Evolutionary conservation across 306 rosid genomes (phyloP), one percentile per base, ranked within the genome.

Genomic region (Luffa aegyptiaca): DNA sequence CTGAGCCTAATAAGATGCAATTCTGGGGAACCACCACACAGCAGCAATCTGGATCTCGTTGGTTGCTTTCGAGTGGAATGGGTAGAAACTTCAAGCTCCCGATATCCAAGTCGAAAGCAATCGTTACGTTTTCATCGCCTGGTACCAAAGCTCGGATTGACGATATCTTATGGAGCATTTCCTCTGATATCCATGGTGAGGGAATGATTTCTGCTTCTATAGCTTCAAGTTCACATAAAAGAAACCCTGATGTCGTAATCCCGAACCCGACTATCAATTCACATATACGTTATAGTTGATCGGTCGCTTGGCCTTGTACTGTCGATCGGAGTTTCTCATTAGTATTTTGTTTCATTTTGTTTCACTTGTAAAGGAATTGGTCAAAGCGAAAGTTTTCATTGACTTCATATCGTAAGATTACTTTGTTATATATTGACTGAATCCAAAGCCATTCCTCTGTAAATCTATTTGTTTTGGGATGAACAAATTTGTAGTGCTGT

Each of bases 91-190:
- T 8, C 72, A 81, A 87, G 74, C 84, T 77, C 75, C 86, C 90
- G 64, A 56, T 80, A 78, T 87, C 93, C 3, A 86, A 86, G 72
- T 85, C 90, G 2, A 88, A 59, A 42, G 87, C 85, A 49, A 79
- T 91, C 8, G 88, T 88, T 70, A 82, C 66, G 74, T 79, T 86
- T 61, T 80, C 88, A 4, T 70, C 87, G 1, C 45, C 26, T 51
- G 78, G 76, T 65, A 62, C 85, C 31, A 85, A 84, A 82, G n/a
- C 70, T 76, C 82, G 59, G 74, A 75, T 36, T 16, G 84, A 77
- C 55, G 91, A 91, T 74, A 81, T 84, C 42, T 52, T 91, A 21
- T 93, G 98, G 95, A 93, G 93, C 90, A 80, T 93, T 81, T 88
- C 97, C 51, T 88, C 84, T 79, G 65, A 77, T 63, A 75, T 80